These are phyloP conservation scores for Cladorrhinum sp. DNA, from an alignment of 2,329 filamentous ascomycete genomes.

Conservation along the genomic window DNA sequence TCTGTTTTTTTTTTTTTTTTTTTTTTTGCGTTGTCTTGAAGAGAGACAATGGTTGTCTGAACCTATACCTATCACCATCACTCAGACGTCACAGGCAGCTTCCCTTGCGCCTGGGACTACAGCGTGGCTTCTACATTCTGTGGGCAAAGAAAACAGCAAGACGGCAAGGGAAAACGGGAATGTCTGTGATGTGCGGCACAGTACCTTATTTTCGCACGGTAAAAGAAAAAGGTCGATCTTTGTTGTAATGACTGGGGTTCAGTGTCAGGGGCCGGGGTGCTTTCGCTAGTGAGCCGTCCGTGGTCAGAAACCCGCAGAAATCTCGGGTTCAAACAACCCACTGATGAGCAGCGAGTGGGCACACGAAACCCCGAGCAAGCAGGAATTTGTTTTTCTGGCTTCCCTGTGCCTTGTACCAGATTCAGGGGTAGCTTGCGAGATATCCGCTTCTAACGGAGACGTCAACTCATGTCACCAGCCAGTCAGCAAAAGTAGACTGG, in stretches of 20 bases:
- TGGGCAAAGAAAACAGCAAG: slow-evolving; percentile 10
- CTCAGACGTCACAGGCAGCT: slow-evolving; percentile 1
- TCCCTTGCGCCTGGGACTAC: slow-evolving; percentile 1
- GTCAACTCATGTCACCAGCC: slow-evolving; percentile 4
- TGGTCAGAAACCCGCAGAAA: slow-evolving; percentile 8
- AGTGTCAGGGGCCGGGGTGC: slow-evolving; percentile 19
- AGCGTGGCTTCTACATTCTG: slow-evolving; percentile 4
- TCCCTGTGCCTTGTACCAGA: slow-evolving; percentile 8
- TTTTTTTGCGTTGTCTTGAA: not conserved
- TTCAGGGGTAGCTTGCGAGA: slow-evolving; percentile 23
- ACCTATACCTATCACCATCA: not conserved
- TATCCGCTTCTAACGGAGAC: slow-evolving; percentile 1
- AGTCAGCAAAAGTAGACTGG: not conserved
- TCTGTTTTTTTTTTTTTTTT: too few relatives aligned
- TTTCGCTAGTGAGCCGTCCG: slow-evolving; percentile 9
- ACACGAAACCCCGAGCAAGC: slow-evolving; percentile 1
- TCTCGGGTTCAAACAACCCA: slow-evolving; percentile 8
- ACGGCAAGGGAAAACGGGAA: slow-evolving; percentile 20
- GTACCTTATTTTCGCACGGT: slow-evolving; percentile 23
- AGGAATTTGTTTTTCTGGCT: not conserved
- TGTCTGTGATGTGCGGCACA: slow-evolving; percentile 21
- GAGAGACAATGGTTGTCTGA: not conserved
- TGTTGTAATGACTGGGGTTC: slow-evolving; percentile 9
- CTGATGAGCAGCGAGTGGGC: slow-evolving; percentile 2
- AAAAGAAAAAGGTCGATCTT: slow-evolving; percentile 16